Evolutionary conservation across 495 filamentous ascomycete species (phyloP).

Genomic region (Hypoxylon intermedium): DNA sequence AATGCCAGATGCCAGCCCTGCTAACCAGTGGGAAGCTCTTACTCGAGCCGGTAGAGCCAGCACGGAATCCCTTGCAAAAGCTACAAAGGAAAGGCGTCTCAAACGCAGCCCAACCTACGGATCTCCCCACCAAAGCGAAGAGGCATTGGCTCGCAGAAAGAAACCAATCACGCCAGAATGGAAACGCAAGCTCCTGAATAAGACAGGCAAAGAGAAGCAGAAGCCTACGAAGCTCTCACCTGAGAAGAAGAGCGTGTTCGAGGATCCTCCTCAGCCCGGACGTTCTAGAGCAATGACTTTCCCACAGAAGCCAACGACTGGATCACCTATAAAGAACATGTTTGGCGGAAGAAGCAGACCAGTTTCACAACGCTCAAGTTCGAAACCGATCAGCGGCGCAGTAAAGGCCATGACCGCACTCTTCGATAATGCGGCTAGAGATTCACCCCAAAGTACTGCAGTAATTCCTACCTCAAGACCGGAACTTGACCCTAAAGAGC

Average conservation of each 20-base stretch:
- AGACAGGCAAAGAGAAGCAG: background rate
- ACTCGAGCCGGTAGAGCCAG: slow-evolving; percentile 30
- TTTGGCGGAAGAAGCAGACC: slow-evolving; percentile 3
- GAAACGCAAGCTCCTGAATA: slow-evolving; percentile 9
- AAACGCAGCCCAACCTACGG: slow-evolving; percentile 22
- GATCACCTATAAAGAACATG: slow-evolving; percentile 3
- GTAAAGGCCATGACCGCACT: slow-evolving; percentile 55
- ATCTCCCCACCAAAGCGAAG: slow-evolving; percentile 17
- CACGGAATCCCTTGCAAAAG: slow-evolving; percentile 32
- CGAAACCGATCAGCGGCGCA: slow-evolving; percentile 37
- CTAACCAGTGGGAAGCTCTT: slow-evolving; percentile 32
- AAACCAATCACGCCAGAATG: slow-evolving; percentile 12
- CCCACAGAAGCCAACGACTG: background rate
- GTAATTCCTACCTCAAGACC: slow-evolving; percentile 1
- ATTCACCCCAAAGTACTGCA: slow-evolving; percentile 11
- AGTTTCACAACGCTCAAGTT: slow-evolving; percentile 24
- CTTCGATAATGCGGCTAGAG: slow-evolving; percentile 45
- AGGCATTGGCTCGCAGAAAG: slow-evolving; percentile 1
- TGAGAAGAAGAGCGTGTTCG: slow-evolving; percentile 18
- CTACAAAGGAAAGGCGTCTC: slow-evolving; percentile 38
- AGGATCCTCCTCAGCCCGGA: slow-evolving; percentile 1
- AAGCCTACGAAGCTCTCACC: slow-evolving; percentile 13
- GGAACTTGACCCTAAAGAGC: slow-evolving; percentile 10
- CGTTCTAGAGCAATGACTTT: background rate
- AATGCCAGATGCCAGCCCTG: background rate